phyloP scores from a whole-genome alignment of 2,329 filamentous ascomycete genomes.

The Aureobasidium sp. region DNA sequence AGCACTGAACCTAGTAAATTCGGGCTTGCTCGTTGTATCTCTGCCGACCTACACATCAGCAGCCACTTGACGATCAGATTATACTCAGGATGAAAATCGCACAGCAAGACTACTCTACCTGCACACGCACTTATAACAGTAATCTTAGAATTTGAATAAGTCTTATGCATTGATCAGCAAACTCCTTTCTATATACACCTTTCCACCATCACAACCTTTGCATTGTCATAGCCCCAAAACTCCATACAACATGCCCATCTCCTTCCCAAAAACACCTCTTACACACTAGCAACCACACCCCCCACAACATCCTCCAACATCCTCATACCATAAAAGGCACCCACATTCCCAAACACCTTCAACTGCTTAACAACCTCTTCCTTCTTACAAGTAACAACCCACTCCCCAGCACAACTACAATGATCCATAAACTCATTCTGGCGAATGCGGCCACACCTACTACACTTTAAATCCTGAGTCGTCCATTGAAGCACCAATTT shows the following conservation, averaged over 20 bases:
- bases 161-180: background rate
- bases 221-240: background rate
- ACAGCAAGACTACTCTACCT: too few species aligned
- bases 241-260: background rate
- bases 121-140: too few species aligned
- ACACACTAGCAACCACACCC: slow-evolving; percentile 14
- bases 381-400: slow-evolving; percentile 64
- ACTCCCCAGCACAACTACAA: slow-evolving; percentile 83
- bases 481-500: slow-evolving; percentile 70
- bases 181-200: background rate
- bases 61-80: background rate
- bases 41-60: background rate
- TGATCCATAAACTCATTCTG: slow-evolving; percentile 96
- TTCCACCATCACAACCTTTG: background rate
- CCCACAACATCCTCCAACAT: slow-evolving; percentile 70
- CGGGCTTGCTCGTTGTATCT: background rate
- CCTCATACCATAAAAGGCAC: slow-evolving; percentile 68
- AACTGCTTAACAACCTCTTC: slow-evolving; percentile 60
- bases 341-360: slow-evolving; percentile 65
- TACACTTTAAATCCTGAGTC: slow-evolving; percentile 84
- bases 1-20: background rate
- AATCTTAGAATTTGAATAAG: too few species aligned
- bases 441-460: slow-evolving; percentile 57
- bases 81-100: too few species aligned
- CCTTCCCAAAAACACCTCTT: background rate